phyloP scores from a whole-genome alignment of 345 rosid genomes.

The Eucalyptus marginata region DNA sequence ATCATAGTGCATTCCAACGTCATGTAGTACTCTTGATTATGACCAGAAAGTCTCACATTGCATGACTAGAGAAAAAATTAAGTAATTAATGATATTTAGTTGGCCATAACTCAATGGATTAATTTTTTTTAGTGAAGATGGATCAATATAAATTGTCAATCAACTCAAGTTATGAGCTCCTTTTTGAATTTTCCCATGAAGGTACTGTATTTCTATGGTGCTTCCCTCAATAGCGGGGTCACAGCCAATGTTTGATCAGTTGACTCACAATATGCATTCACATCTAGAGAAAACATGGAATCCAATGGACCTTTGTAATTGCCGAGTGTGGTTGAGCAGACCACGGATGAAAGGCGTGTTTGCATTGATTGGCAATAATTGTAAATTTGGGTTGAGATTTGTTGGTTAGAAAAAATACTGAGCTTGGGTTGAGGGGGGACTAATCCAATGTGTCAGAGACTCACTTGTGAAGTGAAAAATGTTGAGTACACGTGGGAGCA shows the following conservation, averaged over 20 bases:
- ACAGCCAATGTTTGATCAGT: background rate
- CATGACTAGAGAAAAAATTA: background rate
- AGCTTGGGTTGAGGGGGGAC: too few species aligned
- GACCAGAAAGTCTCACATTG: background rate
- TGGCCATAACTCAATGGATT: background rate
- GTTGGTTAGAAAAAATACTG: too few species aligned
- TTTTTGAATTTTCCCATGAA: background rate
- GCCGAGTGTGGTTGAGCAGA: background rate
- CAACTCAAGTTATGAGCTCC: background rate
- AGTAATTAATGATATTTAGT: background rate
- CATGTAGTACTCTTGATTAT: background rate
- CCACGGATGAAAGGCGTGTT: too few species aligned
- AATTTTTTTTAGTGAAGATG: background rate
- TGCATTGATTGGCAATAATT: too few species aligned
- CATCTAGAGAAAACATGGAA: background rate
- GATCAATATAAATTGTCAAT: background rate
- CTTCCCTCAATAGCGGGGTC: background rate
- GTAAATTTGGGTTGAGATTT: too few species aligned
- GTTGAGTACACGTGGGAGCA: too few species aligned
- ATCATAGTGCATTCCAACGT: background rate
- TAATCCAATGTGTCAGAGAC: too few species aligned
- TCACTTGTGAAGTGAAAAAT: too few species aligned
- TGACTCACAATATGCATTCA: background rate
- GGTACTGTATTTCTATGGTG: background rate
- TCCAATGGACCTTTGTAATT: background rate